phyloP scores from a whole-genome alignment of 352 stramenopile genomes.

The Globisporangium camurandrum region DNA sequence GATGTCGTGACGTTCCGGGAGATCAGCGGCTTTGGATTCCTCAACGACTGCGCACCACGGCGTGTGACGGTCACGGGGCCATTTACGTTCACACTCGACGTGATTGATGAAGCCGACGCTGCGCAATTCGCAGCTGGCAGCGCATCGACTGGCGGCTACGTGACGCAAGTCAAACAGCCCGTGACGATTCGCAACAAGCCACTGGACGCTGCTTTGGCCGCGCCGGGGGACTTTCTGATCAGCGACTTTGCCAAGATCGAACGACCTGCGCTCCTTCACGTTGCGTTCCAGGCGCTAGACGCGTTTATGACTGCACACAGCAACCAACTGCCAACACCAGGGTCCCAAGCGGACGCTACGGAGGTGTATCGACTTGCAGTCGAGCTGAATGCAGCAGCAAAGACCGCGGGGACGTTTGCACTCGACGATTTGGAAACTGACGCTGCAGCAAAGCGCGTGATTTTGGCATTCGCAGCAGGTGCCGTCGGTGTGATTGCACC shows the following conservation, averaged over 20 bases:
- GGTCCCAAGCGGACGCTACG: slow-evolving; percentile 73
- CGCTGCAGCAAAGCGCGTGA: slow-evolving; percentile 68
- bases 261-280: slow-evolving; percentile 85
- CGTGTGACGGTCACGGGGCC: slow-evolving; percentile 84
- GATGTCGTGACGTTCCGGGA: slow-evolving; percentile 96
- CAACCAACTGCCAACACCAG: slow-evolving; percentile 81
- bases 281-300: slow-evolving; percentile 87
- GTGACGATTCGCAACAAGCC: slow-evolving; percentile 90
- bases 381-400: slow-evolving; percentile 68
- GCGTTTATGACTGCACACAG: slow-evolving; percentile 71
- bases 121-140: slow-evolving; percentile 48
- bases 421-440: slow-evolving; percentile 55
- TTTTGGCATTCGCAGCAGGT: slow-evolving; percentile 79
- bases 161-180: slow-evolving; percentile 96
- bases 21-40: slow-evolving; percentile 87
- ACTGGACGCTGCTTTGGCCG: slow-evolving; percentile 73
- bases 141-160: slow-evolving; percentile 76
- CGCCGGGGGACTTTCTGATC: slow-evolving; percentile 94
- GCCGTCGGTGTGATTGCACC: slow-evolving; percentile 90
- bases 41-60: slow-evolving; percentile 69
- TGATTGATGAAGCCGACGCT: slow-evolving; percentile 63
- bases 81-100: slow-evolving; percentile 96
- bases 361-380: slow-evolving; percentile 80
- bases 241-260: slow-evolving; percentile 98
- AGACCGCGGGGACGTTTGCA: slow-evolving; percentile 49